phyloP scores from a whole-genome alignment of 23 red algal genomes.

The Chondrus crispus region DNA sequence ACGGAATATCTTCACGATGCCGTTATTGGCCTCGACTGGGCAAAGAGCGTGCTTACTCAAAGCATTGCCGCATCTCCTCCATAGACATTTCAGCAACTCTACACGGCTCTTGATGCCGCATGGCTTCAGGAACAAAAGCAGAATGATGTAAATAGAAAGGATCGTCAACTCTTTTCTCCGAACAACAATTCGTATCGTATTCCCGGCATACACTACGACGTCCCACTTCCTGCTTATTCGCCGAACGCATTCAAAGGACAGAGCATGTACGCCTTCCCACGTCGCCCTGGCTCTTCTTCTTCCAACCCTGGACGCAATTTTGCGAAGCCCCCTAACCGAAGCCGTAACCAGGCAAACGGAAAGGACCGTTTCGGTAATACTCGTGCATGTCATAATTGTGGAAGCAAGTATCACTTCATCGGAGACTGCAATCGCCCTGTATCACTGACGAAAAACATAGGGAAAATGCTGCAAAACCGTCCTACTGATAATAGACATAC shows the following conservation, averaged over 20 bases:
- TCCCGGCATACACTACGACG: too few species aligned
- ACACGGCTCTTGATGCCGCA: neutral
- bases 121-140: neutral
- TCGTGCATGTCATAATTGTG: neutral
- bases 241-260: too few species aligned
- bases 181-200: too few species aligned
- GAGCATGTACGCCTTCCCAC: too few species aligned
- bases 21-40: neutral
- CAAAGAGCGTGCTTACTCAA: neutral
- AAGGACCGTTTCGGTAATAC: too few species aligned
- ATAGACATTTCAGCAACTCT: neutral
- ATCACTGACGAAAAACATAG: neutral
- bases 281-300: too few species aligned
- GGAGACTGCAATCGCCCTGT: neutral
- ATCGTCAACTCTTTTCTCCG: too few species aligned
- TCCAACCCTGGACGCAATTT: too few species aligned
- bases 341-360: neutral
- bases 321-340: neutral
- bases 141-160: neutral
- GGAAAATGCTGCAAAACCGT: neutral
- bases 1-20: slow-evolving; percentile 12
- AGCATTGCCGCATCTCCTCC: neutral
- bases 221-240: too few species aligned
- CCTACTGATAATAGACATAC: neutral
- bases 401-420: neutral